A percentile compares a stretch with the other conserved stretches of the same genome.
These are phyloP conservation scores for Claviceps purpurea DNA, from an alignment of 2,329 filamentous ascomycete species.

Conservation along the genomic window DNA sequence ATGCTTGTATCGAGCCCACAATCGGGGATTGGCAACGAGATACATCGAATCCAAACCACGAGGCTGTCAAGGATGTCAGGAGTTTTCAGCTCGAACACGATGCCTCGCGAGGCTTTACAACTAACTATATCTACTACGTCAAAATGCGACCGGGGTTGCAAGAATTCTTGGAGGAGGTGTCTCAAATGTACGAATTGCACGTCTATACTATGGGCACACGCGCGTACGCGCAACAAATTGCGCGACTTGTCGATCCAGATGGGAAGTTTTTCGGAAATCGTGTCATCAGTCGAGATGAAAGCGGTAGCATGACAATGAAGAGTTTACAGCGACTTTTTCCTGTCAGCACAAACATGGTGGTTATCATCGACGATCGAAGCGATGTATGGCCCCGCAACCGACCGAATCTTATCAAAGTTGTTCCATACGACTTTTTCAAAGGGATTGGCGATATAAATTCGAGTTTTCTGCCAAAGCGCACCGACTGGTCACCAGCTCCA, in stretches of 20 bases:
- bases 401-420: conserved; percentile 86
- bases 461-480: conserved; percentile 77
- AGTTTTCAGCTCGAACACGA: conserved; percentile 85
- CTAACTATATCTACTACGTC: conserved; percentile 93
- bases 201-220: conserved; percentile 99
- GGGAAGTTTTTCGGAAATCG: conserved; percentile 84
- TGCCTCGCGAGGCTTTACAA: conserved; percentile 51
- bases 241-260: conserved; percentile 82
- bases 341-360: conserved; percentile 96
- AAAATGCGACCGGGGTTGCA: conserved; percentile 83
- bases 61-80: conserved; percentile 76
- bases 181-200: conserved; percentile 81
- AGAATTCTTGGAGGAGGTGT: conserved; percentile 65
- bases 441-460: conserved; percentile 98
- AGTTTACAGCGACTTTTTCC: conserved; percentile 84
- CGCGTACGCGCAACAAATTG: conserved; percentile 87
- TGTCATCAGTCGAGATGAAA: conserved; percentile 93
- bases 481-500: conserved; percentile 32
- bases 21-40: conserved; percentile 93
- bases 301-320: conserved; percentile 84
- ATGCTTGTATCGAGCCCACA: conserved; percentile 92
- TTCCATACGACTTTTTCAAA: conserved; percentile 94
- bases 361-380: conserved; percentile 93
- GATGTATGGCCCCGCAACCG: conserved; percentile 92
- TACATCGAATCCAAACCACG: conserved; percentile 76